Percentiles rank a stretch among this genome's conserved stretches.
Conservation (phyloP, 2,329 filamentous ascomycete genomes). For the Seiridium cupressi region DNA sequence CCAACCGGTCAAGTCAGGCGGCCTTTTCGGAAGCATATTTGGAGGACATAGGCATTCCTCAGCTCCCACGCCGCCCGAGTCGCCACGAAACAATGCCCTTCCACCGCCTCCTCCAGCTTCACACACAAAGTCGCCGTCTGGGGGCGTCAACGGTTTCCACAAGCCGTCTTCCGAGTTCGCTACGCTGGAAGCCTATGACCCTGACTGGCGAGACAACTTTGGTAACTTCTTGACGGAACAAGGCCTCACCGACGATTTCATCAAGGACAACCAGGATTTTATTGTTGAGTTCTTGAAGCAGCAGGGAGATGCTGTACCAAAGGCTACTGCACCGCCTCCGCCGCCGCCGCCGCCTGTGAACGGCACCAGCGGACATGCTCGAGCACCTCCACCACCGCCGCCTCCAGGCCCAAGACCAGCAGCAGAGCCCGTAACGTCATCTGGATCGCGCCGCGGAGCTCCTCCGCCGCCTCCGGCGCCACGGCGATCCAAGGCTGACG, state of each 20-base stretch:
- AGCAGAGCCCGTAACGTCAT: constrained; percentile 32
- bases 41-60: constrained; percentile 60
- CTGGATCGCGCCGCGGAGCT: constrained; percentile 38
- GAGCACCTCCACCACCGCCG: constrained; percentile 19
- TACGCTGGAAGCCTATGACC: constrained; percentile 62
- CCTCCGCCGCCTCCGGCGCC: constrained; percentile 59
- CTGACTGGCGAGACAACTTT: constrained; percentile 64
- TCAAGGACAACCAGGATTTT: constrained; percentile 67
- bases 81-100: constrained; percentile 39
- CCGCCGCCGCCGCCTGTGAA: constrained; percentile 33
- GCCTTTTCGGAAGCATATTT: constrained; percentile 61
- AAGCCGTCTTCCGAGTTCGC: constrained; percentile 55
- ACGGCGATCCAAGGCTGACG: constrained; percentile 55
- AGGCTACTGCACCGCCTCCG: constrained; percentile 41
- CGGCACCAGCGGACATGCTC: constrained; percentile 24
- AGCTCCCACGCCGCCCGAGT: constrained; percentile 56
- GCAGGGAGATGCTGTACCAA: constrained; percentile 43
- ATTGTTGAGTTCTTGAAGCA: constrained; percentile 64
- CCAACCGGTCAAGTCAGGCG: constrained; percentile 40
- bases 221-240: constrained; percentile 62
- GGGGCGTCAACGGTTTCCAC: constrained; percentile 42
- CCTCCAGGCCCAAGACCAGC: constrained; percentile 12
- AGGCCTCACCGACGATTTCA: constrained; percentile 65
- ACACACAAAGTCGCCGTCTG: constrained; percentile 36
- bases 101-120: constrained; percentile 30